Base-by-base conservation (phyloP, 345 rosid species). In the Angophora floribunda region DNA sequence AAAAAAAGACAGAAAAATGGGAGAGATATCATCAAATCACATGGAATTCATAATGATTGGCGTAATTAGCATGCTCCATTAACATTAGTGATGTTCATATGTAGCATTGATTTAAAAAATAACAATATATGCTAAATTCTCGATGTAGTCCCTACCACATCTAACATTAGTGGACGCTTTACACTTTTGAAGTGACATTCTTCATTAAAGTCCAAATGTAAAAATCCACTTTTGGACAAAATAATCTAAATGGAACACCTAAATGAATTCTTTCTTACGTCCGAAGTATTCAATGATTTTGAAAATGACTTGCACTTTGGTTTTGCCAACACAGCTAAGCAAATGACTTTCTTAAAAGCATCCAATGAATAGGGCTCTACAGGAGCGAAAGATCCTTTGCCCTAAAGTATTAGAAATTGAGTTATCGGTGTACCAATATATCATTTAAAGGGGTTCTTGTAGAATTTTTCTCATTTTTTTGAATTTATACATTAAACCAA, bases 361-460 rank as follows among this genome's bases (percentile, higher is more conserved):
- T 28, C 36, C 17, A 13, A 63, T 63, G 41, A 15, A 63, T 3
- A n/a, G 14, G 19, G 41, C 1, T 41, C 41, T n/a, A 63, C 41
- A 13, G 3, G 0, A 63, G 9, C 17, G 2, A 7, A n/a, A 3
- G 75, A 63, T 63, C 75, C n/a, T n/a, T n/a, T n/a, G n/a, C n/a
- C n/a, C 17, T 9, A 61, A 0, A 61, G 30, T 0, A 63, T 28
- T 0, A 26, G 6, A 28, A 61, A 61, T 1, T 13, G 13, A n/a
- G 17, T 0, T 63, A 63, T 0, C 6, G 0, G 36, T 1, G 0
- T 63, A 6, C 75, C 1, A 28, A 13, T 14, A 13, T n/a, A 63
- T n/a, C 8, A 13, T 1, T n/a, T 6, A 3, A 6, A 28, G 32
- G 75, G 6, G 75, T 63, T n/a, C 75, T 55, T 21, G 10, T n/a